phyloP scores from a whole-genome alignment of 768 basidiomycete species.

The Ramaria sp. region DNA sequence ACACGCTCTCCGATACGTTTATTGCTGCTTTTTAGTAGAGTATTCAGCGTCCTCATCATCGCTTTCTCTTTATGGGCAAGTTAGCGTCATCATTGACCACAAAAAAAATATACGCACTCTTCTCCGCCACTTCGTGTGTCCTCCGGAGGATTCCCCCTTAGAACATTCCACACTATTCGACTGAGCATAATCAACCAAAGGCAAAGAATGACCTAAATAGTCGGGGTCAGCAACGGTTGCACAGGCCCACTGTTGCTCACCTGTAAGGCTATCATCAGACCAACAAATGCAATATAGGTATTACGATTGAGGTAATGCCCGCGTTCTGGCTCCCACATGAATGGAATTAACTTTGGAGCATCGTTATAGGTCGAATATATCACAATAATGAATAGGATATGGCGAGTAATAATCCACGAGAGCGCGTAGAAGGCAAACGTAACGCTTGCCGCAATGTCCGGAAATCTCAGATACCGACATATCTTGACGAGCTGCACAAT shows the following conservation, averaged over 20 bases:
- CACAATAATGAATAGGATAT: conserved; percentile 66
- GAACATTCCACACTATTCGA: conserved; percentile 69
- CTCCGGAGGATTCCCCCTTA: conserved; percentile 64
- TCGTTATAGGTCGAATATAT: conserved; percentile 54
- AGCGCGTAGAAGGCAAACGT: conserved; percentile 76
- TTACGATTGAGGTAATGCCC: conserved; percentile 45
- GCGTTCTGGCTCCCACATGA: conserved; percentile 45
- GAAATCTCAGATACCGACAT: conserved; percentile 69
- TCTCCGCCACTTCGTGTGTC: conserved; percentile 86
- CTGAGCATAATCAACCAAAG: conserved; percentile 86
- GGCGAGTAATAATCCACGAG: conserved; percentile 86
- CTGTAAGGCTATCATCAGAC: conserved; percentile 50
- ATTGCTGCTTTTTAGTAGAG: not conserved
- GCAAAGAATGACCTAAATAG: conserved; percentile 50
- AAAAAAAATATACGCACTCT: conserved; percentile 28
- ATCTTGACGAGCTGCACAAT: conserved; percentile 75
- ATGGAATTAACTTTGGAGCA: conserved; percentile 34
- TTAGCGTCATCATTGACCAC: not conserved
- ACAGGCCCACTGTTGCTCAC: conserved; percentile 24
- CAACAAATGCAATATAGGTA: conserved; percentile 37
- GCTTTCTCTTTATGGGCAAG: conserved; percentile 13
- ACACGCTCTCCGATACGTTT: not conserved
- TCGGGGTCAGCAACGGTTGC: conserved; percentile 6
- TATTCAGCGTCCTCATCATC: conserved; percentile 14
- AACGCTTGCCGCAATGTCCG: conserved; percentile 53